Evolutionary conservation across 495 filamentous ascomycete species (phyloP), one percentile per base, ranked within the genome.

Genomic region (Aspergillus homomorphus): DNA sequence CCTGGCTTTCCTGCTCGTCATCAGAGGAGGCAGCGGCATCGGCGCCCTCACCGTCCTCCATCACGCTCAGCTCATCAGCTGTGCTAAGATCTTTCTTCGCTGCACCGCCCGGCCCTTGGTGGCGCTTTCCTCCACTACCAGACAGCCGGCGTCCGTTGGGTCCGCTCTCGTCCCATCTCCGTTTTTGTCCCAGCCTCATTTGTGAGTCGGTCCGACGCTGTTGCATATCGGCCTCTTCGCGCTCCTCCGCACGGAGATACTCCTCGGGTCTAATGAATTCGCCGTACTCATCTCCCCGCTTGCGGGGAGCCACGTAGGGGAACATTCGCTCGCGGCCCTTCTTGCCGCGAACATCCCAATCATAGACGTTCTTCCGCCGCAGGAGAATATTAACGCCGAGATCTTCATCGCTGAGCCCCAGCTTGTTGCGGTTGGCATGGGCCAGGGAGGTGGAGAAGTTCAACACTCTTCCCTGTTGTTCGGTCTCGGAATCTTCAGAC

Each of bases 311-410:
- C 16, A 93, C 86, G 49, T 92, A 88, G 0, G 94, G 94, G 62
- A 96, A 98, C 84, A 94, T 90, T 60, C 89, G 86, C 63, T 98
- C 95, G 30, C 92, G 81, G 19, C 94, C 95, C 69, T 91, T 96
- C 65, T 96, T 96, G 16, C 87, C 88, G n/a, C 89, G 83, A 7
- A 97, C 89, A 65, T 96, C 91, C 58, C 88, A 99, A 69, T 99
- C 94, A 69, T 91, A 89, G 18, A 95, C 83, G 18, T 86, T 87
- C 65, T 92, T 92, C 28, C 89, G 84, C 42, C 93, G 89, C n/a
- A 98, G 76, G 5, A 99, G 78, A 57, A 99, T 82, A 65, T 92
- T 96, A 59, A 98, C 84, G 6, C 94, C 94, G 0, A 98, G 75
- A 57, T 96, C 94, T 63, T 89, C 88, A 60, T 96, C 90, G 38